A percentile compares a stretch with the other conserved stretches of the same genome.
Conservation (phyloP, 345 rosid species). For the Gossypium raimondii region DNA sequence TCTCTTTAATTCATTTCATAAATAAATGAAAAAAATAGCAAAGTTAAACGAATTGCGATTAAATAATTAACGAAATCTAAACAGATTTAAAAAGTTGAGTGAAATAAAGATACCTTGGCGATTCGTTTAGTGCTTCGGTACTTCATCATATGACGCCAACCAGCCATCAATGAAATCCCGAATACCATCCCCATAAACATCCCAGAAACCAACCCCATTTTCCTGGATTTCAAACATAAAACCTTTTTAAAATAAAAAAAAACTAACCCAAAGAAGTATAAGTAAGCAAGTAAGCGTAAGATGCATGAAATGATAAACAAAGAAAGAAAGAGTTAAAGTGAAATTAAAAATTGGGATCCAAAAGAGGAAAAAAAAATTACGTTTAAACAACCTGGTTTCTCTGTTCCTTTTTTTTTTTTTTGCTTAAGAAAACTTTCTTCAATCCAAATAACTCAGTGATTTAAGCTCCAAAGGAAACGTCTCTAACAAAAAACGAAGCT, state of each 20-base stretch:
- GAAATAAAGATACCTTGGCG: slow-evolving; percentile 50
- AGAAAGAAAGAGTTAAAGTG: neutral
- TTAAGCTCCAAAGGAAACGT: neutral
- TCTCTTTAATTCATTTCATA: neutral
- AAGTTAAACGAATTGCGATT: neutral
- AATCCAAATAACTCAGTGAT: neutral
- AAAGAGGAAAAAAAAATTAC: neutral
- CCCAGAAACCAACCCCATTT: slow-evolving; percentile 91
- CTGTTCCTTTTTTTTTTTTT: neutral
- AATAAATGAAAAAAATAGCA: neutral
- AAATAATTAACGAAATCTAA: neutral
- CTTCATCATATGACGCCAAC: slow-evolving; percentile 88
- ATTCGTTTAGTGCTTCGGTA: slow-evolving; percentile 75
- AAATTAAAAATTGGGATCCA: neutral
- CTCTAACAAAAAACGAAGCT: neutral
- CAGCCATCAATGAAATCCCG: slow-evolving; percentile 90
- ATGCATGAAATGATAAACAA: neutral
- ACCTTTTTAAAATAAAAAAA: neutral
- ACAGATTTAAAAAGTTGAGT: neutral
- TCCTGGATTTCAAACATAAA: slow-evolving; percentile 24
- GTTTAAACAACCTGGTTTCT: neutral
- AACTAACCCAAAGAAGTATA: neutral
- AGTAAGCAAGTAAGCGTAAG: neutral
- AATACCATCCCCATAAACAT: slow-evolving; percentile 66
- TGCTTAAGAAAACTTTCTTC: too few species aligned